phyloP scores from a whole-genome alignment of 805 yeast genomes.

The Ogataea methylovora region DNA sequence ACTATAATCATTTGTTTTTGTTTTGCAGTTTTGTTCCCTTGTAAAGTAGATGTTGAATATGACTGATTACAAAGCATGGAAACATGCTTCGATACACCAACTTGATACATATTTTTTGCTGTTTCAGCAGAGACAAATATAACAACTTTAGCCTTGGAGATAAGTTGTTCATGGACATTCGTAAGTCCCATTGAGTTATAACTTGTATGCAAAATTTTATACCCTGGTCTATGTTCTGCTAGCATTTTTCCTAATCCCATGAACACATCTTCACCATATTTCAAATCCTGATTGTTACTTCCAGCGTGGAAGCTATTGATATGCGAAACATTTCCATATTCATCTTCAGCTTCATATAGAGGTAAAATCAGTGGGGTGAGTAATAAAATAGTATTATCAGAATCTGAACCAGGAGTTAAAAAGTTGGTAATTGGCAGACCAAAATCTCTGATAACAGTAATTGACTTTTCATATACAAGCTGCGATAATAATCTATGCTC shows the following conservation, averaged over 20 bases:
- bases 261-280: constrained; percentile 38
- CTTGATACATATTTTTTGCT: constrained; percentile 49
- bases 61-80: constrained; percentile 38
- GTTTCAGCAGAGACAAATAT: constrained; percentile 47
- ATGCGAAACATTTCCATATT: constrained; percentile 5
- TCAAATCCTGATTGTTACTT: not conserved
- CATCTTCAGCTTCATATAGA: constrained; percentile 13
- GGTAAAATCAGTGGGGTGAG: constrained; percentile 24
- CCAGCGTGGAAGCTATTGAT: constrained; percentile 1
- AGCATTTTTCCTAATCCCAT: constrained; percentile 38
- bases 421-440: constrained; percentile 36
- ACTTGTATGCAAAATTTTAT: constrained; percentile 44
- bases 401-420: constrained; percentile 18
- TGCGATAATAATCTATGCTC: constrained; percentile 32
- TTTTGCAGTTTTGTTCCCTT: constrained; percentile 19
- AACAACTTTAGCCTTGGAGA: constrained; percentile 39
- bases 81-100: constrained; percentile 47
- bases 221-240: constrained; percentile 27
- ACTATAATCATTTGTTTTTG: constrained; percentile 40
- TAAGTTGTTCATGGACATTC: constrained; percentile 40
- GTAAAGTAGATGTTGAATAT: constrained; percentile 6
- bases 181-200: constrained; percentile 47
- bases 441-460: constrained; percentile 43
- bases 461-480: constrained; percentile 37
- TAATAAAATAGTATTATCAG: constrained; percentile 14